phyloP scores from a whole-genome alignment of 805 yeast species.

The Naumovozyma castellii region DNA sequence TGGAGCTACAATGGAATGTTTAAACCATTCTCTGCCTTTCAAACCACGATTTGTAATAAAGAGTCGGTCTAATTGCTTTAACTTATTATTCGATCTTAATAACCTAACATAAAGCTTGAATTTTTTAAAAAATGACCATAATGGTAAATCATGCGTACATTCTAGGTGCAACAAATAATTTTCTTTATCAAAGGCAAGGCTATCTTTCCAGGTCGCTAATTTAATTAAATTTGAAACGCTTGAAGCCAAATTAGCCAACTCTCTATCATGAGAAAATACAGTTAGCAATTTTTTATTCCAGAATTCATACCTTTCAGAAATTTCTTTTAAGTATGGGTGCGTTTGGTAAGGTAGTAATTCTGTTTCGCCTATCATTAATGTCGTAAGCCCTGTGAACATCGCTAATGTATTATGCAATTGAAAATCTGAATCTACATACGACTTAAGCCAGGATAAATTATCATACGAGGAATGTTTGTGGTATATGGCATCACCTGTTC shows the following conservation, averaged over 20 bases:
- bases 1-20: constrained; percentile 56
- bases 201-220: constrained; percentile 9
- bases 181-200: constrained; percentile 40
- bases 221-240: constrained; percentile 6
- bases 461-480: constrained; percentile 54
- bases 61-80: constrained; percentile 46
- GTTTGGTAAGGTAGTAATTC: constrained; percentile 46
- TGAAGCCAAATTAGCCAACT: constrained; percentile 7
- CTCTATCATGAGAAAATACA: constrained; percentile 16
- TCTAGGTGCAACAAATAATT: constrained; percentile 39
- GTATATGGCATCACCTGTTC: constrained; percentile 39
- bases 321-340: constrained; percentile 38
- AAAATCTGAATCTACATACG: constrained; percentile 43
- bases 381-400: constrained; percentile 48
- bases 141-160: constrained; percentile 60
- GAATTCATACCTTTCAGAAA: constrained; percentile 31
- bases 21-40: constrained; percentile 47
- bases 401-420: constrained; percentile 48
- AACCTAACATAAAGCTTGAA: constrained; percentile 48
- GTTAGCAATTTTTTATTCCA: constrained; percentile 16
- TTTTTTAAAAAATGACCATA: constrained; percentile 60
- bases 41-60: constrained; percentile 42
- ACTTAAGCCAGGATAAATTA: constrained; percentile 45
- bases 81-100: constrained; percentile 43
- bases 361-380: constrained; percentile 45